Conservation (phyloP, 495 filamentous ascomycete species). For the Hypoxylon subgilvum region DNA sequence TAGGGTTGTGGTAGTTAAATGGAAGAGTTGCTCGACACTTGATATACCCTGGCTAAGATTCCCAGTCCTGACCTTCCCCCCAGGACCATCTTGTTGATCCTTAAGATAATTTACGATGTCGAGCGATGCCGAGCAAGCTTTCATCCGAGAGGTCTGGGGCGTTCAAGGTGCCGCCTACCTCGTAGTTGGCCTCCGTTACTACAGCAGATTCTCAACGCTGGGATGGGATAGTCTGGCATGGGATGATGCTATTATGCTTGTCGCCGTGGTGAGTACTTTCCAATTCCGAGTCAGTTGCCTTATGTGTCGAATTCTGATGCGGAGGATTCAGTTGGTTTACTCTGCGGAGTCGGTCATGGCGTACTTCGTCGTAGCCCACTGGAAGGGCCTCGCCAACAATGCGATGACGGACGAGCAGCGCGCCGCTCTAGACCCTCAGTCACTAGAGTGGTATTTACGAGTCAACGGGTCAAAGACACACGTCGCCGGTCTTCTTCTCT, state of each 20-base stretch:
- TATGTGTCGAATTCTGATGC: conserved; percentile 20
- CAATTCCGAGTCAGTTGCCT: background rate
- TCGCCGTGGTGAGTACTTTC: conserved; percentile 54
- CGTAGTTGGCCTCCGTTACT: conserved; percentile 39
- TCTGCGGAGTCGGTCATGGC: conserved; percentile 45
- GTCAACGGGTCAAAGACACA: conserved; percentile 64
- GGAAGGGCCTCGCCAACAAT: conserved; percentile 56
- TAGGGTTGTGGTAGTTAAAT: conserved; percentile 9
- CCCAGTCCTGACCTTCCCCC: background rate
- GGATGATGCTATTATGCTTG: conserved; percentile 63
- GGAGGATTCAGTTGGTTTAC: conserved; percentile 44
- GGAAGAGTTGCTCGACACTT: background rate
- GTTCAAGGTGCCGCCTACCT: conserved; percentile 40
- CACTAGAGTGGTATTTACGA: conserved; percentile 54
- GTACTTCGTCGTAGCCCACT: conserved; percentile 38
- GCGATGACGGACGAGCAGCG: conserved; percentile 60
- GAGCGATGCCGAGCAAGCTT: conserved; percentile 12
- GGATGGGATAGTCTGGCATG: conserved; percentile 36
- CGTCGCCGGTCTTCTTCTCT: conserved; percentile 62
- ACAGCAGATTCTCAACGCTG: conserved; percentile 27
- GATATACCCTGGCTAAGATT: no score
- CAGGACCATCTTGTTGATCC: background rate
- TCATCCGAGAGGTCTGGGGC: conserved; percentile 42
- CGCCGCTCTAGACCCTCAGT: conserved; percentile 43
- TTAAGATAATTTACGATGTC: conserved; percentile 2